phyloP scores from a whole-genome alignment of 2,329 filamentous ascomycete species.

The Scedosporium apiospermum region DNA sequence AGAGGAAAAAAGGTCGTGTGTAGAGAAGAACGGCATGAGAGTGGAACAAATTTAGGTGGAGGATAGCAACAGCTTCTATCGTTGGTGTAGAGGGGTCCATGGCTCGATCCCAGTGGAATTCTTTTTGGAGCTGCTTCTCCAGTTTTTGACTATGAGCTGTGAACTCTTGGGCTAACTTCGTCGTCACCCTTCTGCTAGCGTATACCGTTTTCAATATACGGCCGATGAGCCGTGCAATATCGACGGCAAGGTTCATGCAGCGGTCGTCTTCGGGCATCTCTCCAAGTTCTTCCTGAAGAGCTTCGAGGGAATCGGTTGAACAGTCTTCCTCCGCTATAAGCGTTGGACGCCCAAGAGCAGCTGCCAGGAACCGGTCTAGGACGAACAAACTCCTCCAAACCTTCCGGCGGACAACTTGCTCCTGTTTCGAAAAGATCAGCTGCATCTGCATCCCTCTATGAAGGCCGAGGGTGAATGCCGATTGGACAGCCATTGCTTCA shows the following conservation, averaged over 20 bases:
- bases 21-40: constrained; percentile 54
- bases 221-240: constrained; percentile 48
- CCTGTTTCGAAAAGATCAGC: constrained; percentile 36
- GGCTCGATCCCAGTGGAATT: constrained; percentile 1
- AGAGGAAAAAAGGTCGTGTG: constrained; percentile 55
- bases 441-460: constrained; percentile 49
- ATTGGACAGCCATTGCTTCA: constrained; percentile 52
- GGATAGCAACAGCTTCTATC: constrained; percentile 44
- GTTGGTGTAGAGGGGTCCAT: background rate
- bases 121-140: constrained; percentile 17
- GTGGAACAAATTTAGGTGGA: constrained; percentile 53
- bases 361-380: constrained; percentile 53
- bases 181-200: constrained; percentile 48
- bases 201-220: constrained; percentile 51
- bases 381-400: constrained; percentile 57
- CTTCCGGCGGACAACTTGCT: constrained; percentile 41
- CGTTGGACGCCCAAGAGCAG: constrained; percentile 51
- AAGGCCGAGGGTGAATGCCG: constrained; percentile 51
- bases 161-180: constrained; percentile 46
- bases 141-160: constrained; percentile 35
- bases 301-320: constrained; percentile 35
- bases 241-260: constrained; percentile 45
- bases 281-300: constrained; percentile 19
- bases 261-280: constrained; percentile 1
- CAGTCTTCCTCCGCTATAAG: constrained; percentile 55